phyloP scores from a whole-genome alignment of 2,329 filamentous ascomycete genomes.

The Fusarium nelsonii region DNA sequence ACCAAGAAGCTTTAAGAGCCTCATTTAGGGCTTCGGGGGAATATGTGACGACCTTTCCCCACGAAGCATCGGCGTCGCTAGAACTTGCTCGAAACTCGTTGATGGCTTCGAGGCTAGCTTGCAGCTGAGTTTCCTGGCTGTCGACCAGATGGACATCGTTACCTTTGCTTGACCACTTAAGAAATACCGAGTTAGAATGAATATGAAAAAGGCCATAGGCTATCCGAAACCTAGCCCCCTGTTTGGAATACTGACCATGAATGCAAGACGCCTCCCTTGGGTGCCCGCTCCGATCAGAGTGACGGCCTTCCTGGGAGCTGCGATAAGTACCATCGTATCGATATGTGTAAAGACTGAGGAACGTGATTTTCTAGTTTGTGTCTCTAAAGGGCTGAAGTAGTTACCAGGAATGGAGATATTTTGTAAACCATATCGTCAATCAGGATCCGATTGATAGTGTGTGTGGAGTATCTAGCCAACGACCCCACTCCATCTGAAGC shows the following conservation, averaged over 20 bases:
- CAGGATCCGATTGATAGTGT: conserved; percentile 28
- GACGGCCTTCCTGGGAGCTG: conserved; percentile 33
- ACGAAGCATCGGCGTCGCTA: conserved; percentile 1
- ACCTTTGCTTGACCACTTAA: conserved; percentile 50
- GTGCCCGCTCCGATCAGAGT: conserved; percentile 49
- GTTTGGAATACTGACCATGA: conserved; percentile 43
- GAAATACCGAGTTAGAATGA: neutral
- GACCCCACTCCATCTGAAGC: neutral
- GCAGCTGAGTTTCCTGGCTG: conserved; percentile 43
- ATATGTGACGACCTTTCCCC: conserved; percentile 44
- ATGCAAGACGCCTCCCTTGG: conserved; percentile 50
- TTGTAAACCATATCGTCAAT: neutral
- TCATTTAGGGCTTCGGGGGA: conserved; percentile 24
- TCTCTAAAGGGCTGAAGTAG: neutral
- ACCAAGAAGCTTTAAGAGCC: conserved; percentile 45
- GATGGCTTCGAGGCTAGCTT: conserved; percentile 47
- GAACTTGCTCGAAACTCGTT: conserved; percentile 38
- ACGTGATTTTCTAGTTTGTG: too few relatives aligned
- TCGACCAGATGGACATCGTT: conserved; percentile 50
- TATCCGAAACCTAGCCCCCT: neutral
- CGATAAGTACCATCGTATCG: conserved; percentile 32
- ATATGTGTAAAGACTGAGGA: neutral
- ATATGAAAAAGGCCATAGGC: neutral
- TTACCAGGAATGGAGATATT: neutral
- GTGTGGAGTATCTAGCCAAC: conserved; percentile 14